Conservation (phyloP, 441 rosid species). For the Corymbia citriodora region DNA sequence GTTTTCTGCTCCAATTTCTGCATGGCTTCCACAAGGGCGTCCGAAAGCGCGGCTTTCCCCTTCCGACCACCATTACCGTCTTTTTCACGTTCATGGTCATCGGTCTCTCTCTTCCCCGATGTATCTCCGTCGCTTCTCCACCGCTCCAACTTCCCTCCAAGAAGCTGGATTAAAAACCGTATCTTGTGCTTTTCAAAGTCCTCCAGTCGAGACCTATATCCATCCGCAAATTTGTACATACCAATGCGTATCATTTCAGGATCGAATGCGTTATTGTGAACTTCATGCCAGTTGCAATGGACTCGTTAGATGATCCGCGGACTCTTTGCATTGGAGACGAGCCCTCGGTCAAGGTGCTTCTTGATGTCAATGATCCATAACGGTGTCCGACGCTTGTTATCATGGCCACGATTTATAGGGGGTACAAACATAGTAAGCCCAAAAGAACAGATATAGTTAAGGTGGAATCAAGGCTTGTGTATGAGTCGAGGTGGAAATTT, state of each 20-base stretch:
- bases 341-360: neutral
- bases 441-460: neutral
- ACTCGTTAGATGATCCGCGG: neutral
- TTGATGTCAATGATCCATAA: neutral
- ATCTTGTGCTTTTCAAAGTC: constrained; percentile 7
- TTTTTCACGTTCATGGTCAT: neutral
- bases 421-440: neutral
- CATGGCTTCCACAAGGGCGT: neutral
- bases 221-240: neutral
- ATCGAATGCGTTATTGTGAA: neutral
- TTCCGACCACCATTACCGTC: neutral
- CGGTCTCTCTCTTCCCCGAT: neutral
- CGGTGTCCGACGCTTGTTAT: neutral
- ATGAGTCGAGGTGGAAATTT: neutral
- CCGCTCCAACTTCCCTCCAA: neutral
- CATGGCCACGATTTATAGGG: neutral
- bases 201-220: neutral
- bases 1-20: neutral
- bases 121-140: neutral
- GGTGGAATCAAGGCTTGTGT: neutral
- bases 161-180: neutral
- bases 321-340: neutral
- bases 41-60: neutral
- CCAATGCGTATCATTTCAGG: constrained; percentile 1
- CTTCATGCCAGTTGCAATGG: constrained; percentile 1